Evolutionary conservation across 148 eudicot genomes (phyloP).

Genomic region (Gaultheria prostrata): DNA sequence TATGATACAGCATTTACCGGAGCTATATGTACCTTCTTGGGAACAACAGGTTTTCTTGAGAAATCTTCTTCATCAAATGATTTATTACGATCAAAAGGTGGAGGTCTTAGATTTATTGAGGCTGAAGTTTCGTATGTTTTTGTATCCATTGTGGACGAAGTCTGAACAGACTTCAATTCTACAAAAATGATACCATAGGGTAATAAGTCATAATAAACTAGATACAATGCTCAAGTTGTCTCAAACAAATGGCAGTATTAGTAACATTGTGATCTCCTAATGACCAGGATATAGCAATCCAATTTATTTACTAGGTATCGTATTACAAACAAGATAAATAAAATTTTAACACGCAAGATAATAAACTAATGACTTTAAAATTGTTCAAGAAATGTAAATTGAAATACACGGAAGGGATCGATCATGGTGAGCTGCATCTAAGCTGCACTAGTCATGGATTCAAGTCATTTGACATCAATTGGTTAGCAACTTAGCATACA

Average conservation of each 20-base stretch:
- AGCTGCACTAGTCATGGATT: background rate
- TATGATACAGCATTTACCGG: slow-evolving; percentile 61
- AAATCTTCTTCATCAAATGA: slow-evolving; percentile 77
- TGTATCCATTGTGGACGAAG: slow-evolving; percentile 43
- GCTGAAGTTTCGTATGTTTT: slow-evolving; percentile 52
- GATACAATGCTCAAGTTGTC: background rate
- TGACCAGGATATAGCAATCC: background rate
- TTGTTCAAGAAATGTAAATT: background rate
- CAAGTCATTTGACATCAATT: slow-evolving; percentile 7
- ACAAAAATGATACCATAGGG: slow-evolving; percentile 14
- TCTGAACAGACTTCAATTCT: slow-evolving; percentile 59
- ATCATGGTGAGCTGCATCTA: background rate
- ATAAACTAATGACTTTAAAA: background rate
- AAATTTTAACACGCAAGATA: no score
- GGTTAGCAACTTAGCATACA: background rate
- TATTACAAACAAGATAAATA: background rate
- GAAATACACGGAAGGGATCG: background rate
- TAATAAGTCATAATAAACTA: background rate
- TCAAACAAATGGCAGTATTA: background rate
- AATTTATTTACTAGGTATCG: background rate
- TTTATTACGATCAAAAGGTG: slow-evolving; percentile 63
- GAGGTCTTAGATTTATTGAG: slow-evolving; percentile 60
- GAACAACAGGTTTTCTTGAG: slow-evolving; percentile 49
- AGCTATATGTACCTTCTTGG: slow-evolving; percentile 55
- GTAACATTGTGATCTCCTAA: background rate